Evolutionary conservation across 192 early-diverging fungal species (phyloP), one percentile per base, ranked within the genome.

Genomic region (Rhizoclosmatium globosum): DNA sequence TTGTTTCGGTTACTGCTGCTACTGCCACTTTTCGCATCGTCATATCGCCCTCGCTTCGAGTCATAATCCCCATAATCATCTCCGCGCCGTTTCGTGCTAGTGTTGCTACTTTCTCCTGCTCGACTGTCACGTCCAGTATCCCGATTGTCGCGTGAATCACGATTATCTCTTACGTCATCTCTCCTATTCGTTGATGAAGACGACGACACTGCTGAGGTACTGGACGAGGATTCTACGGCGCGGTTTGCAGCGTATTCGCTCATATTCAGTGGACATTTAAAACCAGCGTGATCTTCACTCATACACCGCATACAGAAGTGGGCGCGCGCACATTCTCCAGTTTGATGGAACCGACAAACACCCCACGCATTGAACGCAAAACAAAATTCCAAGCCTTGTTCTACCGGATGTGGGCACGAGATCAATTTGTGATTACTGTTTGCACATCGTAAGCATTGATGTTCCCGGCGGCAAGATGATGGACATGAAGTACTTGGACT

Each of bases 341-440:
- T 64, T 44, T 42, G 44, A 62, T 74, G 72, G 47, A 79, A 71
- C 78, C 70, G 53, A 62, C 78, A 79, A 53, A 71, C 50, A 9
- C 78, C 78, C 59, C 78, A 79, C 23, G 78, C 69, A 73, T 79
- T 79, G 47, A 72, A 79, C 58, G 78, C 78, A 73, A 79, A 79
- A 73, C 78, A 79, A 56, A 66, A 79, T 48, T 79, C 78, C 2
- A 71, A 31, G 6, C 78, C 78, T 64, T 72, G 70, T 15, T 72
- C 69, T 4, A 65, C 78, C 6, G 78, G 78, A 38, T 72, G 59
- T n/a, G 78, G 78, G 45, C 78, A 79, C 11, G 48, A 43, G 31
- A 64, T 65, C 7, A 79, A 61, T 47, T 73, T 79, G 67, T 79
- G 78, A 2, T 9, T 7, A 9, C 21, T 21, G 42, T 23, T 64